A percentile compares a stretch with the other conserved stretches of the same genome.
These are phyloP conservation scores for Gelatoporia subvermispora DNA, from an alignment of 768 basidiomycete species.

Conservation along the genomic window DNA sequence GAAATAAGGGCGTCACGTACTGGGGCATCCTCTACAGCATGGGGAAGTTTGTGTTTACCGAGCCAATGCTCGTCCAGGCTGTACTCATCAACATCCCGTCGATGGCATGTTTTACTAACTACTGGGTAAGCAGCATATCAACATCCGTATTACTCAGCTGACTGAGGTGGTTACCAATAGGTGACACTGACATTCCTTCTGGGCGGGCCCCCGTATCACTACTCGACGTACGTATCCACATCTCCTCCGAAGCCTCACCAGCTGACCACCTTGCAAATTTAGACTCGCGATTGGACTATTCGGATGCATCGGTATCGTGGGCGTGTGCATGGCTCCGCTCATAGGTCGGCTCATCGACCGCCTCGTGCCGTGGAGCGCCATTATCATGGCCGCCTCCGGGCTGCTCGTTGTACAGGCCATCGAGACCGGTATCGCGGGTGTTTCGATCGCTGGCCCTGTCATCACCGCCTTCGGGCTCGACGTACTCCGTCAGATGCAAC, in stretches of 20 bases:
- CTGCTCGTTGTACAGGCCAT: conserved; percentile 53
- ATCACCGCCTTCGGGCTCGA: conserved; percentile 70
- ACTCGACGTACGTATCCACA: conserved; percentile 49
- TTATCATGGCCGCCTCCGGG: conserved; percentile 47
- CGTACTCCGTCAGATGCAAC: conserved; percentile 66
- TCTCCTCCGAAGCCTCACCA: conserved; percentile 1
- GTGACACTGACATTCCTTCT: conserved; percentile 75
- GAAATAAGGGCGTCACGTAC: conserved; percentile 62
- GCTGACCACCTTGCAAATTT: conserved; percentile 17
- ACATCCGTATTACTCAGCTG: too few species aligned
- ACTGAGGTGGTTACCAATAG: not conserved
- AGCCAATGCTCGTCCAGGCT: conserved; percentile 72
- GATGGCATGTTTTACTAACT: conserved; percentile 49
- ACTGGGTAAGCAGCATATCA: conserved; percentile 27
- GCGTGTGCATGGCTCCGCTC: conserved; percentile 64
- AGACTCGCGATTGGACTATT: conserved; percentile 43
- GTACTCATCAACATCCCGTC: conserved; percentile 55
- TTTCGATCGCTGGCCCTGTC: conserved; percentile 66
- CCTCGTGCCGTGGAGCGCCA: conserved; percentile 74
- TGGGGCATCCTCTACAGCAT: conserved; percentile 67
- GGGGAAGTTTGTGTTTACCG: conserved; percentile 70
- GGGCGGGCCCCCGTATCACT: conserved; percentile 69
- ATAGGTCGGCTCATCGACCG: conserved; percentile 65
- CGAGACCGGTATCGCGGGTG: conserved; percentile 65
- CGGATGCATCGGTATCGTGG: conserved; percentile 49